Conservation (phyloP, 129 eudicot genomes). For the Artemisia annua region DNA sequence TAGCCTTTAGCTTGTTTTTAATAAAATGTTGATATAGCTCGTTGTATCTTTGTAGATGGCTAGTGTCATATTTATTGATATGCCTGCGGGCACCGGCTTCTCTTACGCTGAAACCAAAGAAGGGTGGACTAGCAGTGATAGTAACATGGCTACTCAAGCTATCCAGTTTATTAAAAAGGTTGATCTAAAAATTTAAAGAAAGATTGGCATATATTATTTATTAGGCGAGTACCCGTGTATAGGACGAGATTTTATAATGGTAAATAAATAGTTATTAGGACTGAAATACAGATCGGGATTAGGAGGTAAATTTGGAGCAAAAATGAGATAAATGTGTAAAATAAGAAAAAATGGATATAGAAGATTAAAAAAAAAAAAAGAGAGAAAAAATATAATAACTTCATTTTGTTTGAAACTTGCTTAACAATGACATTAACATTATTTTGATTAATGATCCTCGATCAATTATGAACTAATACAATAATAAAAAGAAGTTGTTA, state of each 20-base stretch:
- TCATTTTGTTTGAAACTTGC: too few species aligned
- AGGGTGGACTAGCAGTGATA: constrained; percentile 19
- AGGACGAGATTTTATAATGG: not conserved
- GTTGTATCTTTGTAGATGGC: constrained; percentile 27
- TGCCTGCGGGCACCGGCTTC: constrained; percentile 29
- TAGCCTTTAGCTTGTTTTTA: not conserved
- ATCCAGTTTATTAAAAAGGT: constrained; percentile 30
- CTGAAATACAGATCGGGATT: too few species aligned
- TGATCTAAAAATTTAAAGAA: not conserved
- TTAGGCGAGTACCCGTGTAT: not conserved
- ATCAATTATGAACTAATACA: too few species aligned
- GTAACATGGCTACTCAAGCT: constrained; percentile 7
- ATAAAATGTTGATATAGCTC: too few species aligned
- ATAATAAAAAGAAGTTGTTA: too few species aligned
- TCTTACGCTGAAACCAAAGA: constrained; percentile 22
- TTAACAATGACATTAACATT: too few species aligned
- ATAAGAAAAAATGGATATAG: too few species aligned
- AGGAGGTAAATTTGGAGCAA: too few species aligned
- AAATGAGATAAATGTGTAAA: too few species aligned
- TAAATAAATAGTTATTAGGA: not conserved
- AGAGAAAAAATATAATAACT: too few species aligned
- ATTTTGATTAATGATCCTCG: too few species aligned
- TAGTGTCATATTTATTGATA: constrained; percentile 30
- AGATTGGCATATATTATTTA: not conserved
- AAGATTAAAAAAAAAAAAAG: too few species aligned